Conservation (phyloP, 2,329 filamentous ascomycete genomes). For the Scolecobasidium constrictum region DNA sequence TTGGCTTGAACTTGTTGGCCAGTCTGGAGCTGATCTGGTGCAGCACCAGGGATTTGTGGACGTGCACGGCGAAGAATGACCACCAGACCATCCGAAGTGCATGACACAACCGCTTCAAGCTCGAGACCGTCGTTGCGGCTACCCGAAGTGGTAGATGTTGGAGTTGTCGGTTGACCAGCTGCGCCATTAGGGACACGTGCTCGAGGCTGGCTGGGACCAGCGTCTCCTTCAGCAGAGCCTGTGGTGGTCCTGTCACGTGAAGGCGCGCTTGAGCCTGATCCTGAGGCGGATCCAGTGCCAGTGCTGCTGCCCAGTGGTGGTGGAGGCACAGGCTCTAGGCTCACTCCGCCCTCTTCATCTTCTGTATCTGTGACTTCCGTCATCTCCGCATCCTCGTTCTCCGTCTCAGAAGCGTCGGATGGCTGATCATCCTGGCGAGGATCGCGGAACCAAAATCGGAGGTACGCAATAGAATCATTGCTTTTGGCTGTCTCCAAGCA, state of each 20-base stretch:
- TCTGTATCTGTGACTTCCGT: constrained; percentile 38
- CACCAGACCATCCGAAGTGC: constrained; percentile 77
- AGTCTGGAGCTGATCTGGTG: constrained; percentile 35
- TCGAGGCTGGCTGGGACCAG: constrained; percentile 24
- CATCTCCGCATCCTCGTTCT: constrained; percentile 32
- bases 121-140: constrained; percentile 43
- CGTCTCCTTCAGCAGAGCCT: constrained; percentile 34
- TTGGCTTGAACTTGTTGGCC: constrained; percentile 13
- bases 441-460: constrained; percentile 76
- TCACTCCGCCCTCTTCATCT: constrained; percentile 27
- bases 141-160: constrained; percentile 3
- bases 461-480: constrained; percentile 82
- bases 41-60: constrained; percentile 52
- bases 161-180: background rate
- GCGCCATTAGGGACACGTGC: constrained; percentile 22
- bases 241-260: constrained; percentile 10
- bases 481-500: constrained; percentile 78
- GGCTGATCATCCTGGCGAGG: constrained; percentile 44
- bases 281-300: background rate
- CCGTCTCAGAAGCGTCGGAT: constrained; percentile 32
- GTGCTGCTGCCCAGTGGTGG: background rate
- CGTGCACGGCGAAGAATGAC: constrained; percentile 68
- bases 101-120: constrained; percentile 83
- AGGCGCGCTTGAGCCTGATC: background rate
- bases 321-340: background rate